A percentile compares a stretch with the other conserved stretches of the same genome.
Conservation (phyloP, 192 early-diverging fungal species). For the Coemansia sp. region DNA sequence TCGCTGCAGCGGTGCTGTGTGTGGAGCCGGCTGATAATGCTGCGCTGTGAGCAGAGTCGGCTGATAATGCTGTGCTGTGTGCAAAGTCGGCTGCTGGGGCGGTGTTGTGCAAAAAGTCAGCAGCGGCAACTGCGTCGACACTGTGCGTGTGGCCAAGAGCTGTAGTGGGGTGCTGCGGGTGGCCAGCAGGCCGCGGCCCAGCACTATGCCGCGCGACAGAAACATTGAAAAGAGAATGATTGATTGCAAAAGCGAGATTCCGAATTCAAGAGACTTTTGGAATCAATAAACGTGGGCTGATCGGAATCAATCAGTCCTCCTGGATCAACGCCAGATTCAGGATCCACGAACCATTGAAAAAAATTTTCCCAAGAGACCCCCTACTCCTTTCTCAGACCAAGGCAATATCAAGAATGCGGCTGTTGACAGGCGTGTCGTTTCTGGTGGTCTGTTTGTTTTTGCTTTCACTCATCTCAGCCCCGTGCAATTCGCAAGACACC, state of each 20-base stretch:
- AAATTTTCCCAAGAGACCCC: background rate
- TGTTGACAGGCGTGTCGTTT: constrained; percentile 12
- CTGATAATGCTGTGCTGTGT: too few relatives aligned
- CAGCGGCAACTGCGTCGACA: too few relatives aligned
- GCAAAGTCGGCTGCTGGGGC: background rate
- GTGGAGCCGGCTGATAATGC: too few relatives aligned
- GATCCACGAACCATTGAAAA: too few relatives aligned
- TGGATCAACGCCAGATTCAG: too few relatives aligned
- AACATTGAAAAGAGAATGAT: background rate
- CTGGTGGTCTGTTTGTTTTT: constrained; percentile 26
- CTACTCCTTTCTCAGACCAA: background rate
- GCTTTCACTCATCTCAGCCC: constrained; percentile 2
- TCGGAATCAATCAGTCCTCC: too few relatives aligned
- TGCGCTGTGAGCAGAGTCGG: too few relatives aligned
- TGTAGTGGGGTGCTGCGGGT: background rate
- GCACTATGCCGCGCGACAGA: constrained; percentile 1
- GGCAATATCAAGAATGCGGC: constrained; percentile 17
- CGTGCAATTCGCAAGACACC: background rate
- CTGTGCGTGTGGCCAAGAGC: background rate
- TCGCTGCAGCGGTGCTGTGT: background rate
- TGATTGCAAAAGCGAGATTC: background rate
- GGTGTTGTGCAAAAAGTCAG: too few relatives aligned
- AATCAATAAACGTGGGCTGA: too few relatives aligned
- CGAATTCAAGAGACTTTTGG: background rate
- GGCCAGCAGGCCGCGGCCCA: background rate